Conservation (phyloP, 768 basidiomycete genomes). For the Lactifluus subvellereus region DNA sequence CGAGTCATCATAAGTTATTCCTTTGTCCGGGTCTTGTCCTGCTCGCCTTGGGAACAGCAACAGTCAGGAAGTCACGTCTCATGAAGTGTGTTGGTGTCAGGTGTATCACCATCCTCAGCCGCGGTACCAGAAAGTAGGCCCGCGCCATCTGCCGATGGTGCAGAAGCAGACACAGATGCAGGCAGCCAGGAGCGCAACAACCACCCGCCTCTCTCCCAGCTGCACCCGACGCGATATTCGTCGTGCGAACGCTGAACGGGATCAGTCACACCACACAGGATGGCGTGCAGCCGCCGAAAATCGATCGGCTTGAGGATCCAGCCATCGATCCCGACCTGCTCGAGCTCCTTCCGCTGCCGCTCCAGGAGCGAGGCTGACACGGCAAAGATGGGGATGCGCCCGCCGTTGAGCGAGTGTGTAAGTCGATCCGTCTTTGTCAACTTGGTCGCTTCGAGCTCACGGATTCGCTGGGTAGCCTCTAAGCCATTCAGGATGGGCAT, state of each 20-base stretch:
- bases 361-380: conserved; percentile 71
- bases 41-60: too few species aligned
- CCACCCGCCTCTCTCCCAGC: conserved; percentile 65
- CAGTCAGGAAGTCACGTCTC: too few species aligned
- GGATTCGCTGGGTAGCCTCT: conserved; percentile 61
- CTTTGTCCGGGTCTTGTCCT: not conserved
- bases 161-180: not conserved
- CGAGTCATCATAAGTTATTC: too few species aligned
- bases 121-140: not conserved
- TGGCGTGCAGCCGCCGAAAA: conserved; percentile 54
- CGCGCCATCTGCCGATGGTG: not conserved
- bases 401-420: conserved; percentile 47
- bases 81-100: too few species aligned
- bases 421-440: conserved; percentile 29
- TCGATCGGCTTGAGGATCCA: conserved; percentile 84
- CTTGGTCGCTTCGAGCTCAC: conserved; percentile 45
- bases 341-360: conserved; percentile 48
- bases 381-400: conserved; percentile 71
- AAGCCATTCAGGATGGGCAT: conserved; percentile 80
- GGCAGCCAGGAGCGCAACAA: conserved; percentile 28
- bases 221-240: conserved; percentile 45
- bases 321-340: conserved; percentile 59
- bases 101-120: not conserved
- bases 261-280: conserved; percentile 59
- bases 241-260: conserved; percentile 44